Percentiles rank a stretch among this genome's conserved stretches.
Evolutionary conservation across 345 rosid species (phyloP).

Genomic region (Syzygium grande): DNA sequence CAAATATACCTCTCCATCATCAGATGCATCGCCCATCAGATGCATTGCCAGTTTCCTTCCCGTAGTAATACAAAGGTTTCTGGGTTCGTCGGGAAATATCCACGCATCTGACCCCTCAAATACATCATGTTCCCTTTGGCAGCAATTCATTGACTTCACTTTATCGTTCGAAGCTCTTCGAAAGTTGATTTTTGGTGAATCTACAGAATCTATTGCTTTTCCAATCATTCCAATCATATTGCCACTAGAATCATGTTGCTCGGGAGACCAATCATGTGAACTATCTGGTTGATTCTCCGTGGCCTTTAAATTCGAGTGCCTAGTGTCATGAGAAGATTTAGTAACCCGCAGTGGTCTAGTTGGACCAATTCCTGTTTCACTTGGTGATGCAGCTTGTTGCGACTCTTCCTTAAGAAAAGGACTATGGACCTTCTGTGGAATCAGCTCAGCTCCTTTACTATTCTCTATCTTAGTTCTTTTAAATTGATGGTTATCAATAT

Average conservation of each 20-base stretch:
- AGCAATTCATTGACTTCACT: not conserved
- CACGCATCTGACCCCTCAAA: constrained; percentile 37
- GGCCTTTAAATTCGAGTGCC: not conserved
- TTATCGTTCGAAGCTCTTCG: constrained; percentile 6
- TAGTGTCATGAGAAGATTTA: not conserved
- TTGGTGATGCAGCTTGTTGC: not conserved
- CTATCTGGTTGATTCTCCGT: not conserved
- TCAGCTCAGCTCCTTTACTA: constrained; percentile 1
- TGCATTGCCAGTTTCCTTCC: constrained; percentile 27
- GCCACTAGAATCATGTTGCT: constrained; percentile 16
- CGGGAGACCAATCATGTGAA: constrained; percentile 9
- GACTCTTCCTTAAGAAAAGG: constrained; percentile 4
- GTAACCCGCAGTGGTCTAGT: not conserved
- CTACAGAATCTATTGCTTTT: constrained; percentile 11
- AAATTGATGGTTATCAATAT: constrained; percentile 4
- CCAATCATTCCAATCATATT: constrained; percentile 6
- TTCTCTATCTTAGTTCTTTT: constrained; percentile 4
- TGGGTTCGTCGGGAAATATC: constrained; percentile 62
- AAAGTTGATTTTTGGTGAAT: constrained; percentile 9
- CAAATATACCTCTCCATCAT: too few relatives aligned
- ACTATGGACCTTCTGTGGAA: not conserved
- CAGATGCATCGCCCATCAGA: constrained; percentile 20
- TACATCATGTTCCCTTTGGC: constrained; percentile 8
- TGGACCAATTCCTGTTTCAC: not conserved
- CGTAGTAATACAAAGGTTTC: constrained; percentile 33